Percentiles rank a stretch among this genome's conserved stretches.
phyloP scores from a whole-genome alignment of 768 basidiomycete species.

The Mycena epipterygia region DNA sequence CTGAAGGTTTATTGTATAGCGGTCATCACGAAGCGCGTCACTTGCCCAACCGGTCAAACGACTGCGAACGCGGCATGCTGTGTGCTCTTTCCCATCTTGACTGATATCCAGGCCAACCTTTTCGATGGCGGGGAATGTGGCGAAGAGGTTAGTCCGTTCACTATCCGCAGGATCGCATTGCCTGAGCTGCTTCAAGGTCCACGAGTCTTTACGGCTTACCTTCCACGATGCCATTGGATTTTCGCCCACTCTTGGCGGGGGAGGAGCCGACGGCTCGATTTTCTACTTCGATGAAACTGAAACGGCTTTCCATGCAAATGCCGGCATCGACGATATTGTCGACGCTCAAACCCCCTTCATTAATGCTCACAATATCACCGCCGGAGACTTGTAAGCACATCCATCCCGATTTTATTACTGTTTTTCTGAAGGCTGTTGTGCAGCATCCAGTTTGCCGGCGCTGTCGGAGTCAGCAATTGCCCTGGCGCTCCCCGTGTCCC shows the following conservation, averaged over 20 bases:
- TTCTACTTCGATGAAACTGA: constrained; percentile 51
- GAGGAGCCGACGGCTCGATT: constrained; percentile 53
- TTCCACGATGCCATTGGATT: constrained; percentile 37
- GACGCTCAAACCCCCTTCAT: constrained; percentile 45
- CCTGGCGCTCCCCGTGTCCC: constrained; percentile 50
- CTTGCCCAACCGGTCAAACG: constrained; percentile 36
- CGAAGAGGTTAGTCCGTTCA: constrained; percentile 20
- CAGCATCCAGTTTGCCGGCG: constrained; percentile 55
- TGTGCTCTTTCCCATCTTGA: constrained; percentile 25
- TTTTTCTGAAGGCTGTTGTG: background rate
- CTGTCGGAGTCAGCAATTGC: constrained; percentile 50
- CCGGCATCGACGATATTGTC: constrained; percentile 50
- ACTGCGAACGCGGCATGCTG: constrained; percentile 36
- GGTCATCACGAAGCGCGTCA: constrained; percentile 27
- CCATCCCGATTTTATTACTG: no score
- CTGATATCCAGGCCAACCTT: constrained; percentile 28
- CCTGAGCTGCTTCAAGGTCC: constrained; percentile 4
- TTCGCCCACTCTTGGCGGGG: constrained; percentile 12
- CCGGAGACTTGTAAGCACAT: constrained; percentile 51
- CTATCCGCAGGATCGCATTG: background rate
- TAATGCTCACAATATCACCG: constrained; percentile 42
- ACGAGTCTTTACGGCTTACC: constrained; percentile 30
- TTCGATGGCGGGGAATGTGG: constrained; percentile 29
- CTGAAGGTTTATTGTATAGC: background rate
- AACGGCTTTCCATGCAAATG: constrained; percentile 50